These are phyloP conservation scores for Geosmithia morbida DNA, from an alignment of 2,329 filamentous ascomycete genomes.

Conservation along the genomic window DNA sequence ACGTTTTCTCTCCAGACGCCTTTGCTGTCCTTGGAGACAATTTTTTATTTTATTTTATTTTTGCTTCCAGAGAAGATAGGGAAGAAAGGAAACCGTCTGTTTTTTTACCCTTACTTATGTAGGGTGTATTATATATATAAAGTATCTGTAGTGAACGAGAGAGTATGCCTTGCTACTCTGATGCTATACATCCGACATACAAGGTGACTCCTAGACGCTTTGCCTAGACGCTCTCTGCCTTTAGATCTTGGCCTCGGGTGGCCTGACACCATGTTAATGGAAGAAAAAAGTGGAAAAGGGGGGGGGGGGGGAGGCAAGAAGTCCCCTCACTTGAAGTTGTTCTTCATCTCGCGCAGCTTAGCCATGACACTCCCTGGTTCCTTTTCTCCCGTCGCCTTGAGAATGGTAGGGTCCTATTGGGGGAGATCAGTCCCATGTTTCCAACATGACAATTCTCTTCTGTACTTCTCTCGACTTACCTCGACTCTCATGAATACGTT, in stretches of 20 bases:
- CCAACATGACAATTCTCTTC: too few species aligned
- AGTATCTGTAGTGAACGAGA: background rate
- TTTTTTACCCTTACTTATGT: too few species aligned
- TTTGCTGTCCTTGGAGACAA: slow-evolving; percentile 22
- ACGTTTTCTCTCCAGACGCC: slow-evolving; percentile 9
- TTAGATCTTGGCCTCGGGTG: slow-evolving; percentile 16
- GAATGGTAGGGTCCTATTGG: slow-evolving; percentile 61
- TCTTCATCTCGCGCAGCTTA: slow-evolving; percentile 82
- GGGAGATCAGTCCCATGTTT: background rate
- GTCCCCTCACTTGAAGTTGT: slow-evolving; percentile 45
- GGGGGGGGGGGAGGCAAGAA: background rate
- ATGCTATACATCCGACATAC: too few species aligned
- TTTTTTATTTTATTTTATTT: background rate
- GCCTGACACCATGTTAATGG: slow-evolving; percentile 1
- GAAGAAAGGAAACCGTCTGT: too few species aligned
- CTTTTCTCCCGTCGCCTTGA: slow-evolving; percentile 69
- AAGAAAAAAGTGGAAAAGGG: background rate
- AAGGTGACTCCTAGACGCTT: too few species aligned
- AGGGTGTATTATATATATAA: background rate
- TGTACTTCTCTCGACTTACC: slow-evolving; percentile 30
- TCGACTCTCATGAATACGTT: slow-evolving; percentile 93
- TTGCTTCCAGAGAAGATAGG: too few species aligned
- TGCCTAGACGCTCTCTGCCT: background rate
- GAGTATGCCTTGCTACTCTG: too few species aligned
- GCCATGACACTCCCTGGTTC: slow-evolving; percentile 76